Conservation (phyloP, 768 basidiomycete species). For the Agrocybe pediades region DNA sequence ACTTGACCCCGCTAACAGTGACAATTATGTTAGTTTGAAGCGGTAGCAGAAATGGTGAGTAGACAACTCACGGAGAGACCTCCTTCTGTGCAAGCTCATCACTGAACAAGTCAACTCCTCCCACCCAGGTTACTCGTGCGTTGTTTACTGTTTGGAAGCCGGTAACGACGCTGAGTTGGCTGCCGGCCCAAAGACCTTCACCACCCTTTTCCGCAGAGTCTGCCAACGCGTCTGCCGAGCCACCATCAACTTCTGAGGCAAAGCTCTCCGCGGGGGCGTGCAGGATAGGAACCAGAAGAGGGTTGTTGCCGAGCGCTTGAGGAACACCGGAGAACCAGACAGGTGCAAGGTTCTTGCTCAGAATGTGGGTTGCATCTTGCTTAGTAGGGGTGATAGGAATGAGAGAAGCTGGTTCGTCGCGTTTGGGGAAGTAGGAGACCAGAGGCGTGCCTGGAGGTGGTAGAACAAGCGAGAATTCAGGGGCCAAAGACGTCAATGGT, state of each 20-base stretch:
- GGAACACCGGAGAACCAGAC: constrained; percentile 80
- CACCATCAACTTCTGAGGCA: constrained; percentile 68
- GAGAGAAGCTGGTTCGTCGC: constrained; percentile 61
- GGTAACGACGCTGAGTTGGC: constrained; percentile 72
- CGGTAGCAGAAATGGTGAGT: not conserved
- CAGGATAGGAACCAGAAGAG: constrained; percentile 81
- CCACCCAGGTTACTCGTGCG: constrained; percentile 78
- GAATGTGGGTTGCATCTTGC: constrained; percentile 35
- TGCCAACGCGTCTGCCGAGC: constrained; percentile 61
- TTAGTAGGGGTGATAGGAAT: constrained; percentile 62
- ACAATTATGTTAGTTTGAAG: constrained; percentile 3
- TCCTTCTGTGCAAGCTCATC: constrained; percentile 73
- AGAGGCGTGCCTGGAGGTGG: constrained; percentile 84
- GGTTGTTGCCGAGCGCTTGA: constrained; percentile 68
- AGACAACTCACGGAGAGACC: constrained; percentile 52
- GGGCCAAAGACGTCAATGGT: constrained; percentile 72
- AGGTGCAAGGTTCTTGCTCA: constrained; percentile 51
- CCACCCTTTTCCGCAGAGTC: constrained; percentile 77
- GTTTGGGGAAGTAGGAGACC: constrained; percentile 83
- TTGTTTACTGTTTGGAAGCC: constrained; percentile 87
- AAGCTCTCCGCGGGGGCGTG: constrained; percentile 77
- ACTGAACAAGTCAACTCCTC: constrained; percentile 78
- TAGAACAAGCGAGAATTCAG: constrained; percentile 91
- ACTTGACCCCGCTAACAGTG: constrained; percentile 49
- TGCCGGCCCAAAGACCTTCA: constrained; percentile 84